Evolutionary conservation across 2,329 filamentous ascomycete genomes (phyloP).

Genomic region (Fusarium sp.): DNA sequence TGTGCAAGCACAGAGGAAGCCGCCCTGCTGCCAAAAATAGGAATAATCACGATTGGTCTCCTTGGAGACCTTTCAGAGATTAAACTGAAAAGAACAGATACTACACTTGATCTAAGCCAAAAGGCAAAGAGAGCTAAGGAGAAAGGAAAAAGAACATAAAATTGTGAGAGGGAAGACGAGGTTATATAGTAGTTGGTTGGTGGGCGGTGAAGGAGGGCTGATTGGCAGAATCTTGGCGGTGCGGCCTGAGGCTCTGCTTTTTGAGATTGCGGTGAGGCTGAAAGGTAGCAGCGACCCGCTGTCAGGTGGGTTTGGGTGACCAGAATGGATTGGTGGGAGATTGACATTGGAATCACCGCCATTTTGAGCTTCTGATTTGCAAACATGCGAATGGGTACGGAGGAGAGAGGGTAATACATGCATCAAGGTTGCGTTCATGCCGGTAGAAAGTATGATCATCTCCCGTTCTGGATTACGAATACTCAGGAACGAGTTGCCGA

Average conservation of each 20-base stretch:
- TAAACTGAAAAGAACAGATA: constrained; percentile 98
- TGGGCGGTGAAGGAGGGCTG: constrained; percentile 43
- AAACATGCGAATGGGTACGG: neutral
- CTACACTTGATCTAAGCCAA: constrained; percentile 93
- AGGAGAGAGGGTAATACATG: neutral
- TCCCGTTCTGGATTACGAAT: neutral
- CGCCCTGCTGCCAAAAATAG: constrained; percentile 63
- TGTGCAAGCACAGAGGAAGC: constrained; percentile 54
- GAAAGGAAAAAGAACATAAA: constrained; percentile 45
- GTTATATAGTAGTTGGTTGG: constrained; percentile 34
- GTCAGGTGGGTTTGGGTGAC: neutral
- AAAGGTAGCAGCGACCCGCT: neutral
- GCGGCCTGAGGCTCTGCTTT: neutral
- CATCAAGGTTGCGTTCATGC: neutral
- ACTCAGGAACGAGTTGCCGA: neutral
- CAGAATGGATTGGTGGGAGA: neutral
- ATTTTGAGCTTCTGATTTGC: neutral
- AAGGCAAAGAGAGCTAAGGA: constrained; percentile 62
- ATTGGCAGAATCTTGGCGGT: constrained; percentile 43
- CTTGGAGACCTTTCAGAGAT: constrained; percentile 88
- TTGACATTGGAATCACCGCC: neutral
- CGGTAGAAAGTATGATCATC: neutral
- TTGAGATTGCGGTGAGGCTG: neutral
- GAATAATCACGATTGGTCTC: constrained; percentile 83
- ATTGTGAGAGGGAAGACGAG: constrained; percentile 9